These are phyloP conservation scores for Neoboletus brunneissimus DNA, from an alignment of 768 basidiomycete genomes.

Conservation along the genomic window DNA sequence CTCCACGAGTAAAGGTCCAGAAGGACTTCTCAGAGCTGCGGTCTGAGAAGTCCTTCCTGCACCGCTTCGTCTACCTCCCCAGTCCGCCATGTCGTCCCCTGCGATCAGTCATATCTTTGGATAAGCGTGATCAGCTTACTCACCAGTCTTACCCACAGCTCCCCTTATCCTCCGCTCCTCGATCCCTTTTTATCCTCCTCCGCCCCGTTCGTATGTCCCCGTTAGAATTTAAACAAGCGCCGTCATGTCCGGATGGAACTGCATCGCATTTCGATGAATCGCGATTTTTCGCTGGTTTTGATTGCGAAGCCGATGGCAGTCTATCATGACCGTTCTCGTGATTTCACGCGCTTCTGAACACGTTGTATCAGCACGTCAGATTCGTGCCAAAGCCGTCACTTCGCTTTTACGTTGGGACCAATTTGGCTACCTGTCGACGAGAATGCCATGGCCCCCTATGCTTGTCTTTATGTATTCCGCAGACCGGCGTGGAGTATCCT, in stretches of 20 bases:
- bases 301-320: conserved; percentile 30
- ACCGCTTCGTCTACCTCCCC: conserved; percentile 25
- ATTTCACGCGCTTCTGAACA: conserved; percentile 37
- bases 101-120: conserved; percentile 23
- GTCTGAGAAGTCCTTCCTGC: conserved; percentile 22
- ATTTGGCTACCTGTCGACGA: conserved; percentile 21
- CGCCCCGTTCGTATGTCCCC: conserved; percentile 7
- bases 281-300: conserved; percentile 21
- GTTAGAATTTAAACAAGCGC: conserved; percentile 9
- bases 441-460: conserved; percentile 30
- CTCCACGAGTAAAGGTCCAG: conserved; percentile 23
- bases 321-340: conserved; percentile 32
- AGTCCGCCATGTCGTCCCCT: conserved; percentile 12
- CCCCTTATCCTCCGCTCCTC: conserved; percentile 15
- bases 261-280: conserved; percentile 19
- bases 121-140: conserved; percentile 20
- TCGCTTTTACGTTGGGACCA: conserved; percentile 34
- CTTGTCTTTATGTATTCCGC: conserved; percentile 37
- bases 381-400: conserved; percentile 29
- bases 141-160: conserved; percentile 17
- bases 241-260: conserved; percentile 17
- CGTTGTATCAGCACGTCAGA: conserved; percentile 37
- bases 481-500: conserved; percentile 34
- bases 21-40: conserved; percentile 23
- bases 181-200: not conserved